phyloP scores from a whole-genome alignment of 192 early-diverging fungal genomes.

The Irineochytrium annulatum region DNA sequence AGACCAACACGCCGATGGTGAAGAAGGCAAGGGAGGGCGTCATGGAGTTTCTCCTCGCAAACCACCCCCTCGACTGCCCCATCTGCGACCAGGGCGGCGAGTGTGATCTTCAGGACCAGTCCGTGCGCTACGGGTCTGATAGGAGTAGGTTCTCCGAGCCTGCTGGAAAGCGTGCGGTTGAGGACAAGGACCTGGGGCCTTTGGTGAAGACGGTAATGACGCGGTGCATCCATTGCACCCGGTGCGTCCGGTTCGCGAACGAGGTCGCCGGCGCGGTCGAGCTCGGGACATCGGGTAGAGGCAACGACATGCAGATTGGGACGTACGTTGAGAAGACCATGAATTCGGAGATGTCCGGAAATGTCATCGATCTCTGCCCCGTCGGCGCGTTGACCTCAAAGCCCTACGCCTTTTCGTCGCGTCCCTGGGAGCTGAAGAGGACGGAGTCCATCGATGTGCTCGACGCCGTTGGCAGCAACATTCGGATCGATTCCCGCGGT shows the following conservation, averaged over 20 bases:
- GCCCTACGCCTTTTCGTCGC: slow-evolving; percentile 88
- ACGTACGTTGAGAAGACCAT: slow-evolving; percentile 90
- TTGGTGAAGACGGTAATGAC: slow-evolving; percentile 96
- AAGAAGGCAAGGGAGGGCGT: slow-evolving; percentile 86
- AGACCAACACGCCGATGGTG: slow-evolving; percentile 90
- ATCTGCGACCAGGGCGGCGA: slow-evolving; percentile 99
- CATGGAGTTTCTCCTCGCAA: slow-evolving; percentile 84
- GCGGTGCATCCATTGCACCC: slow-evolving; percentile 98
- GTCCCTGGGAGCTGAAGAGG: slow-evolving; percentile 96
- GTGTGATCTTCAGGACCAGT: slow-evolving; percentile 98
- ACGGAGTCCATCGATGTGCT: slow-evolving; percentile 93
- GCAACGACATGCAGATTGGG: slow-evolving; percentile 98
- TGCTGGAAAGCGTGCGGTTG: slow-evolving; percentile 88
- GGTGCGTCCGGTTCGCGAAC: slow-evolving; percentile 97
- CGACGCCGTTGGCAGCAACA: slow-evolving; percentile 93
- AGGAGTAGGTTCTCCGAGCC: slow-evolving; percentile 83
- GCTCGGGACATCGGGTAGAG: slow-evolving; percentile 91
- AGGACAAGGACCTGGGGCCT: slow-evolving; percentile 96
- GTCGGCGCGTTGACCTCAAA: slow-evolving; percentile 97
- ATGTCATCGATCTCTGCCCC: slow-evolving; percentile 96
- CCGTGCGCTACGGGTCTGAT: slow-evolving; percentile 91
- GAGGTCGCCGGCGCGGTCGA: slow-evolving; percentile 95
- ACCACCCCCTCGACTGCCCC: slow-evolving; percentile 98
- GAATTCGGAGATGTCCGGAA: slow-evolving; percentile 92
- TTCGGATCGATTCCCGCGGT: slow-evolving; percentile 93